Percentiles rank a stretch among this genome's conserved stretches.
phyloP scores from a whole-genome alignment of 495 filamentous ascomycete genomes.

The Penicillium taxi region DNA sequence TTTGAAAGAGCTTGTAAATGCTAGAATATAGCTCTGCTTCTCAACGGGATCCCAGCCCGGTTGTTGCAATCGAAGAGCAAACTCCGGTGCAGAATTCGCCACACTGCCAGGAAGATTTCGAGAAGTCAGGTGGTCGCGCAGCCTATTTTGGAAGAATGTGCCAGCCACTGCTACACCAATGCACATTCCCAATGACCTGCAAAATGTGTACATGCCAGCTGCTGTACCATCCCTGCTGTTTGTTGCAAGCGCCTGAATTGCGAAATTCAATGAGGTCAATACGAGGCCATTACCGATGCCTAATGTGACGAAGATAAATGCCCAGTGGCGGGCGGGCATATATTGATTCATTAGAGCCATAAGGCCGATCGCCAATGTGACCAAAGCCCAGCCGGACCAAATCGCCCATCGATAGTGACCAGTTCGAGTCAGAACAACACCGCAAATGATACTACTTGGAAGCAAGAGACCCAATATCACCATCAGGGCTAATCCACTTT shows the following conservation, averaged over 20 bases:
- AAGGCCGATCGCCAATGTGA: constrained; percentile 38
- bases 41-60: no score
- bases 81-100: no score
- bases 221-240: constrained; percentile 35
- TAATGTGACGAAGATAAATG: constrained; percentile 36
- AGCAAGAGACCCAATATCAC: constrained; percentile 2
- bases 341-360: constrained; percentile 35
- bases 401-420: constrained; percentile 47
- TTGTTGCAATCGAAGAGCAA: no score
- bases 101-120: no score
- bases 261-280: constrained; percentile 46
- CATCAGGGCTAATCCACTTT: constrained; percentile 16
- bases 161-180: constrained; percentile 54
- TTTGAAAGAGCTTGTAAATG: no score
- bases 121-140: no score
- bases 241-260: constrained; percentile 45
- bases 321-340: constrained; percentile 40
- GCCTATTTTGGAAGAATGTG: constrained; percentile 47
- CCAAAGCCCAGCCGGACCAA: constrained; percentile 47
- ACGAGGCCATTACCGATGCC: constrained; percentile 47
- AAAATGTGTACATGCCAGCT: constrained; percentile 52
- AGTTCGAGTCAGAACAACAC: constrained; percentile 36
- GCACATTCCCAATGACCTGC: constrained; percentile 48
- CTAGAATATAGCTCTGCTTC: no score
- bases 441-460: constrained; percentile 25